Base-by-base conservation (phyloP, 1,139 yeast species). In the Suhomyces kunorum region DNA sequence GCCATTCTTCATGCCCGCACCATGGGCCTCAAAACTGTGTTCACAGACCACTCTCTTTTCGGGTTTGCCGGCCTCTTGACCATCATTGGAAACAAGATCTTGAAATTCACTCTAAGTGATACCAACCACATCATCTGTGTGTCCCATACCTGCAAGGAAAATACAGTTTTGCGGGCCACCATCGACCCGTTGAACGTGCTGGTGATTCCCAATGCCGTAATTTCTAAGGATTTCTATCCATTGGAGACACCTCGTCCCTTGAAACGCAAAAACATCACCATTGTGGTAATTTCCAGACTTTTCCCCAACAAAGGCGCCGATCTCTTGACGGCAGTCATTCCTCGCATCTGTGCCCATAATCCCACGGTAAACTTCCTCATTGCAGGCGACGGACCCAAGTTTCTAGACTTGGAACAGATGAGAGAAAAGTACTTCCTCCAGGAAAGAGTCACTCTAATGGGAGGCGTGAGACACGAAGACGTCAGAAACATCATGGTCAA, bases 241-340 rank as follows among this genome's bases (percentile, higher is more conserved):
- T 71, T 34, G 28, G 38, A 34, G n/a, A 39, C 28, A 40, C 48
- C 37, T 48, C 55, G 36, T 53, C 59, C 33, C 34, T 31, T 34
- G 6, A 45, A 29, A 36, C 49, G 31, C 17, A 50, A 32, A 19
- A 45, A 48, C 15, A 81, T 92, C 35, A 89, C 96, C 1, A 85
- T 92, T 13, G 96, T 94, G 24, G 95, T 89, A 14, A 92, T 94
- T 15, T 87, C 96, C 3, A 70, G 99, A 49, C 68, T 94, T 20
- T 94, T 87, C 56, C 95, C 95, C n/a, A 94, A 94, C 59, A 94
- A 94, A 59, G 99, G 99, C 17, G 94, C 95, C 0, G 98, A 90
- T 56, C 67, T 94, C 19, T 66, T 94, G 18, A 83, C 87, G 1
- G 95, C 92, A 0, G 77, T 89, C 11, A 86, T 94, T 18, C 99